Evolutionary conservation across 192 early-diverging fungal species (phyloP).

Genomic region (Linnemannia elongata): DNA sequence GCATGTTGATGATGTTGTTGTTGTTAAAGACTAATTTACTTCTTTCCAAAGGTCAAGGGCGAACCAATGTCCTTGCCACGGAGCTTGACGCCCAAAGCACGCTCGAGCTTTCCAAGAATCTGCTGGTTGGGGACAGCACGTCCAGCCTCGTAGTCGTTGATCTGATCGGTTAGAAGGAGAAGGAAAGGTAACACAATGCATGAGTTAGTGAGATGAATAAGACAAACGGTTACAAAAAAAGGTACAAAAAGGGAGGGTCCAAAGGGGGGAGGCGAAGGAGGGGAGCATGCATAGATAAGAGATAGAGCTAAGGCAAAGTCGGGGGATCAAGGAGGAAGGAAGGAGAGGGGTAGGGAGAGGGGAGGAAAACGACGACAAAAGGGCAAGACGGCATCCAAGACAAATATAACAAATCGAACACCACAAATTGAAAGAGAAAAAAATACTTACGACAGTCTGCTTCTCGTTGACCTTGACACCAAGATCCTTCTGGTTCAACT

Average conservation of each 20-base stretch:
- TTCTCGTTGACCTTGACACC: constrained; percentile 94
- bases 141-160: constrained; percentile 93
- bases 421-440: neutral
- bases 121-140: constrained; percentile 92
- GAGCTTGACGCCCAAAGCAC: constrained; percentile 89
- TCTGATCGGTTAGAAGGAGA: constrained; percentile 44
- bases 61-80: constrained; percentile 76
- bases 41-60: constrained; percentile 56
- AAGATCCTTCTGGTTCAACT: constrained; percentile 90
- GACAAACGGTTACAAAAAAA: constrained; percentile 3
- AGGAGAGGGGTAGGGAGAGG: neutral
- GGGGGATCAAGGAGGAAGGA: neutral
- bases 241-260: neutral
- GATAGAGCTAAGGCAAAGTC: neutral
- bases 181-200: neutral
- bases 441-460: constrained; percentile 77
- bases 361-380: neutral
- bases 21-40: constrained; percentile 23
- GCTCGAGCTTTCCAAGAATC: constrained; percentile 90
- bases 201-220: neutral
- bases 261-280: neutral
- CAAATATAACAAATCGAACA: constrained; percentile 10
- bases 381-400: neutral
- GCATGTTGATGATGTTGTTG: neutral
- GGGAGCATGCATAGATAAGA: neutral